Evolutionary conservation across 1,139 yeast genomes (phyloP).

Genomic region (Taphrina deformans): DNA sequence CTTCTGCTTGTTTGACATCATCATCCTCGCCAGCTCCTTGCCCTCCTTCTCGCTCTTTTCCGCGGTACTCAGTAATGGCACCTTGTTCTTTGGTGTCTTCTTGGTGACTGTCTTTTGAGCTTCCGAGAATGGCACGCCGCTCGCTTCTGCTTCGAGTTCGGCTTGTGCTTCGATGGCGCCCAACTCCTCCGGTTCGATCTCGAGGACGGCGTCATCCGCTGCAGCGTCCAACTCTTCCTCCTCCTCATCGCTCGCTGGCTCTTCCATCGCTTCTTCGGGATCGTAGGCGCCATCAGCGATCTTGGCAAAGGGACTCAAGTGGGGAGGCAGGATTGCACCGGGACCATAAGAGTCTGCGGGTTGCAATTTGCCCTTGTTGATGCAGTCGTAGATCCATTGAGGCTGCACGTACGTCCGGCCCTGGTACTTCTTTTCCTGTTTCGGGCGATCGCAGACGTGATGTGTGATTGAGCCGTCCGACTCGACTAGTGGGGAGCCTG

Average conservation of each 20-base stretch:
- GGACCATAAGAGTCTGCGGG: conserved; percentile 83
- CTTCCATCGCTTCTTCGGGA: conserved; percentile 60
- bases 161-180: conserved; percentile 42
- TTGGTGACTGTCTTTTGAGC: conserved; percentile 38
- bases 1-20: conserved; percentile 97
- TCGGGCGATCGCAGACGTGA: conserved; percentile 92
- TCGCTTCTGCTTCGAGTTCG: conserved; percentile 87
- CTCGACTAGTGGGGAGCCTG: conserved; percentile 42
- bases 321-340: conserved; percentile 95
- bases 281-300: conserved; percentile 91
- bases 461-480: conserved; percentile 66
- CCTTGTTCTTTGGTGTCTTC: conserved; percentile 44
- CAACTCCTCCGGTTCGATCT: conserved; percentile 50
- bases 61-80: conserved; percentile 34
- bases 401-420: conserved; percentile 96
- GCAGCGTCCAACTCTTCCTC: conserved; percentile 51
- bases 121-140: conserved; percentile 74
- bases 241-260: conserved; percentile 54
- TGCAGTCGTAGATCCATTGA: conserved; percentile 94
- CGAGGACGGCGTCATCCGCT: conserved; percentile 53
- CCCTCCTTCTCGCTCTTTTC: conserved; percentile 66
- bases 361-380: conserved; percentile 72
- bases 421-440: conserved; percentile 69
- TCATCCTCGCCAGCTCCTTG: conserved; percentile 83
- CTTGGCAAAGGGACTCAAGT: conserved; percentile 83